Base-by-base conservation (phyloP, 208 protist species). In the Leishmania tarentolae region DNA sequence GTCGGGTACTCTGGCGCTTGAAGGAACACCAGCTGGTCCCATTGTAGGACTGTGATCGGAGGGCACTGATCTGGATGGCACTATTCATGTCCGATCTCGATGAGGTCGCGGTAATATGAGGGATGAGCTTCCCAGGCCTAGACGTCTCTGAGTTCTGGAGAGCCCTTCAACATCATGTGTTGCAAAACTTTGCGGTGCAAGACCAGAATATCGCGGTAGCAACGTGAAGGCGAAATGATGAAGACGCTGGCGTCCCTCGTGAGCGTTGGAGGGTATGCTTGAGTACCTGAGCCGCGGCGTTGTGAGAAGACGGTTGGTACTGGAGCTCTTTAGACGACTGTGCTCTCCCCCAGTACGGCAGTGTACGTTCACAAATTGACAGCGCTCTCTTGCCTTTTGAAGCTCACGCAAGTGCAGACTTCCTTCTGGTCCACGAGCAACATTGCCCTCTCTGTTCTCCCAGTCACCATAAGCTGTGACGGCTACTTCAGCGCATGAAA, bases 361-460 rank as follows among this genome's bases (percentile, higher is more conserved):
- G 46, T 75, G 50, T 17, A 72, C 24, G 66, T 53, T 75, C 72
- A 73, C 56, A 50, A 79, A 75, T 17, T 59, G 74, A 15, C 59
- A 50, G 78, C 21, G 28, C 73, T 21, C 70, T 44, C 53, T 44
- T 68, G 59, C 17, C 50, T 37, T 50, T 76, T 35, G 17, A 31
- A 42, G 35, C 53, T 56, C 47, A 21, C 17, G 44, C 31, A 50
- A 76, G 72, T 61, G 46, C 72, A 76, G 15, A 24, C 35, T 35
- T 56, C 73, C 15, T 71, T 9, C 28, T 46, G 24, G 24, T 5
- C 68, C 28, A 81, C 52, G n/a, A 81, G 69, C 21, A 50, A 50
- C n/a, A 81, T 56, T 46, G 40, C 47, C 11, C 61, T 68, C 61
- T 35, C 13, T 31, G 1, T 35, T 68, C 15, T 42, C 61, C 15